Base-by-base conservation (phyloP, 805 yeast species). In the Yarrowia phangngaensis region DNA sequence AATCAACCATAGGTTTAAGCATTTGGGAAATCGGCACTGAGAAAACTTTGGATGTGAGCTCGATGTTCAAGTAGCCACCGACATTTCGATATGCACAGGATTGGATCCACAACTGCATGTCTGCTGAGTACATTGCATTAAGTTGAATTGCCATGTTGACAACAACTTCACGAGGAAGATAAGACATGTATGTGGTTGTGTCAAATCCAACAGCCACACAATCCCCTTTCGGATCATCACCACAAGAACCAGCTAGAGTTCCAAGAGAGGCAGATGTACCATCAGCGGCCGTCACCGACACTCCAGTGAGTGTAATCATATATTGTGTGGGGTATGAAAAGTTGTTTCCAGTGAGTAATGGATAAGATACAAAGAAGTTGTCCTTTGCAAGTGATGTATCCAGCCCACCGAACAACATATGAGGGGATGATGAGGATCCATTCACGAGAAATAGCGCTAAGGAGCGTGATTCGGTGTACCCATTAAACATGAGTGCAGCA, bases 111-210 rank as follows among this genome's bases (percentile, higher is more conserved):
- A 54, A 14, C 16, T 35, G 47, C 22, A 40, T 13, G 9, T 54
- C 54, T 2, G 35, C 20, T 11, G 50, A 20, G 46, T 58, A 58
- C 16, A 46, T 19, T 4, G 61, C 60, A 35, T 55, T 54, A 4
- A 58, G 34, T 51, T 58, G 60, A 16, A 56, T 40, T 8, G 60
- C 61, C 27, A 58, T 47, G 32, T 50, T 51, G 19, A 58, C 58
- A 9, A 56, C 51, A 9, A 51, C 23, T 20, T 47, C 31, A 31
- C 52, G 52, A 8, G 61, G 61, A 32, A 58, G 51, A 26, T 45
- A 58, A 3, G 59, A 51, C 27, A 58, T 19, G 16, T 52, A 49
- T 9, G 38, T 52, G 19, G 53, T 20, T 8, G 54, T 38, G 28
- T 58, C 61, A 22, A 58, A 51, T 16, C 58, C 33, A 6, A 56